Base-by-base conservation (phyloP, 192 early-diverging fungal species). In the Coemansia sp. region DNA sequence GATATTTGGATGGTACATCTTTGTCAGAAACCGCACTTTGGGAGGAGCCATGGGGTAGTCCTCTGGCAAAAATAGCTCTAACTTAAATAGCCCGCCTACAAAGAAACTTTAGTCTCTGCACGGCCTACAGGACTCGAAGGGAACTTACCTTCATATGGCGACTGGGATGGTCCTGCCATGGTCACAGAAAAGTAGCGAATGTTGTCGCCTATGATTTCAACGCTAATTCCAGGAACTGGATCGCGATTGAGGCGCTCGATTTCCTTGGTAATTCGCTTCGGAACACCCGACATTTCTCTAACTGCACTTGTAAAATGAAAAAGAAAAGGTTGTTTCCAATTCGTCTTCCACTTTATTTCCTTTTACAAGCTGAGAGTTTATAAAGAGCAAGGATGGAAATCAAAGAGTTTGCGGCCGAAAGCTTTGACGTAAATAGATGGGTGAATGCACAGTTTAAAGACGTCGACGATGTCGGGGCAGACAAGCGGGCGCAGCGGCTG, bases 1-100 rank as follows among this genome's bases (percentile, higher is more conserved):
- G 70, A 98, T 98, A 70, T 98, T 98, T 16, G 94, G 94, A 70
- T 97, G 94, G 79, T 98, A 98, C 70, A 98, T 98, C 76, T 92
- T 93, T 45, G 96, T 98, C 72, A 98, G 79, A 60, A 94, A 97
- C 18, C 94, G 91, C 36, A 98, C 96, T 82, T 95, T 98, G 38
- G 96, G 96, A 41, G 96, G 92, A 3, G 88, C 86, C 96, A 98
- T 98, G 23, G 96, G 96, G 64, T 98, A 98, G 20, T 94, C 93
- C 56, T 96, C 94, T 53, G 96, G 93, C 59, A 98, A 77, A 65
- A 93, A 98, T 50, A 98, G 83, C 67, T 98, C 96, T 46, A 98
- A 84, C 61, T 87, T 91, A 72, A 98, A 98, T 19, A 80, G 72
- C 14, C 96, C 94, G 39, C 91, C 94, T 94, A 80, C 21, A 57